Percentiles rank a stretch among this genome's conserved stretches.
phyloP scores from a whole-genome alignment of 169 alveolate genomes.

The Eimeria acervulina region DNA sequence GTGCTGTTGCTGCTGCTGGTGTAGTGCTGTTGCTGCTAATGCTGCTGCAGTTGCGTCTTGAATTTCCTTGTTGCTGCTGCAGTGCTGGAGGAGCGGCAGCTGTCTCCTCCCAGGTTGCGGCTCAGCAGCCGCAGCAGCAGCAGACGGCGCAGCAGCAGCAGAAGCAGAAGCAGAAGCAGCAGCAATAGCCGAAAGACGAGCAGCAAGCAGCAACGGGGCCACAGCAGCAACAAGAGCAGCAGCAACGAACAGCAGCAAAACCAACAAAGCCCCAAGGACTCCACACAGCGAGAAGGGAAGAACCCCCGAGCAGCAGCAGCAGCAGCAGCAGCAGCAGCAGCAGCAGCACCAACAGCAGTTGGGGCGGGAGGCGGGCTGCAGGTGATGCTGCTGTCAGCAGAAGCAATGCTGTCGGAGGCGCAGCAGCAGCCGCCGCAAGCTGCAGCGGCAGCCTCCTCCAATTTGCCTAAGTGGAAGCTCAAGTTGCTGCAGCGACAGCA shows the following conservation, averaged over 20 bases:
- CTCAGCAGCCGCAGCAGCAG: constrained; percentile 33
- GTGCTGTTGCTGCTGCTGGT: no score
- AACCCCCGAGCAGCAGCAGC: not conserved
- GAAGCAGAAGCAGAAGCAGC: no score
- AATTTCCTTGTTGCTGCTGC: not conserved
- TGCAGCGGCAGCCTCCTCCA: not conserved
- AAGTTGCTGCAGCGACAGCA: constrained; percentile 17
- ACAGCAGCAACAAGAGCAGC: no score
- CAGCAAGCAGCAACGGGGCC: not conserved
- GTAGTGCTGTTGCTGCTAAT: no score
- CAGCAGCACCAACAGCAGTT: no score
- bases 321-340: constrained; percentile 11
- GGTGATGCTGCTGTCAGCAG: constrained; percentile 8
- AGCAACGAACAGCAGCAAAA: not conserved
- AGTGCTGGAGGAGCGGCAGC: constrained; percentile 15
- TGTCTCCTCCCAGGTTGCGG: not conserved
- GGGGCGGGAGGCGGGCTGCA: constrained; percentile 28
- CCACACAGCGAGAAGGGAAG: not conserved
- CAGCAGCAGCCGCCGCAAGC: not conserved
- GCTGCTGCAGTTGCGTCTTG: not conserved
- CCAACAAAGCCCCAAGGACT: not conserved
- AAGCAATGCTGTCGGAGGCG: not conserved
- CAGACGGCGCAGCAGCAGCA: constrained; percentile 15
- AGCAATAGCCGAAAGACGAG: no score
- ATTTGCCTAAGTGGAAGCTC: not conserved